These are phyloP conservation scores for Beauveria pseudobassiana DNA, from an alignment of 2,329 filamentous ascomycete genomes.

Conservation along the genomic window DNA sequence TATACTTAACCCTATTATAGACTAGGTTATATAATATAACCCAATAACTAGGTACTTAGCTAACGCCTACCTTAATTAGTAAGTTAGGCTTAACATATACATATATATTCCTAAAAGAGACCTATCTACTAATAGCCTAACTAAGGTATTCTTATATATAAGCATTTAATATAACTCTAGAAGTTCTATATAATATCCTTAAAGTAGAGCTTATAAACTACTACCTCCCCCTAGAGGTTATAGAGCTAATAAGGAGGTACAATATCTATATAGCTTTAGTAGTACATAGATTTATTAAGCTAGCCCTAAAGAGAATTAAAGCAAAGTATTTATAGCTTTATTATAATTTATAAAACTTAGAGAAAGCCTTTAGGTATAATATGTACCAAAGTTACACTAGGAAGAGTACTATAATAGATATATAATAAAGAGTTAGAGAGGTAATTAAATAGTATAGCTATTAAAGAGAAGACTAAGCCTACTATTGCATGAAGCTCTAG, in stretches of 20 bases:
- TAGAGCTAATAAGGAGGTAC: neutral
- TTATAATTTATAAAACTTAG: neutral
- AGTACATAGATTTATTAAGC: conserved; percentile 11
- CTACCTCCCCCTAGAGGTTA: conserved; percentile 3
- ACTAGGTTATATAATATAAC: too few relatives aligned
- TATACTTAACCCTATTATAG: too few relatives aligned
- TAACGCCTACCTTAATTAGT: too few relatives aligned
- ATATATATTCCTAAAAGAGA: too few relatives aligned
- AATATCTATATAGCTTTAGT: neutral
- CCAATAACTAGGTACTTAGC: too few relatives aligned
- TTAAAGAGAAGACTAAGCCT: neutral
- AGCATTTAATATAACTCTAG: conserved; percentile 9
- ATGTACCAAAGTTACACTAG: conserved; percentile 8
- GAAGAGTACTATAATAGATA: conserved; percentile 3
- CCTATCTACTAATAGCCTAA: neutral
- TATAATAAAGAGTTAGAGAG: conserved; percentile 10
- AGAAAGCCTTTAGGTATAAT: conserved; percentile 9
- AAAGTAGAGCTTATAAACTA: conserved; percentile 9
- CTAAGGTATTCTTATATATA: conserved; percentile 7
- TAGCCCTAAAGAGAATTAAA: neutral
- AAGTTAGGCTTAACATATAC: too few relatives aligned
- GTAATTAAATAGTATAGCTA: neutral
- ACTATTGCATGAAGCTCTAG: neutral
- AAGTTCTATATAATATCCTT: conserved; percentile 7
- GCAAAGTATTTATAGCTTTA: neutral